These are phyloP conservation scores for Allomyces javanicus DNA, from an alignment of 192 early-diverging fungal species.

Conservation along the genomic window DNA sequence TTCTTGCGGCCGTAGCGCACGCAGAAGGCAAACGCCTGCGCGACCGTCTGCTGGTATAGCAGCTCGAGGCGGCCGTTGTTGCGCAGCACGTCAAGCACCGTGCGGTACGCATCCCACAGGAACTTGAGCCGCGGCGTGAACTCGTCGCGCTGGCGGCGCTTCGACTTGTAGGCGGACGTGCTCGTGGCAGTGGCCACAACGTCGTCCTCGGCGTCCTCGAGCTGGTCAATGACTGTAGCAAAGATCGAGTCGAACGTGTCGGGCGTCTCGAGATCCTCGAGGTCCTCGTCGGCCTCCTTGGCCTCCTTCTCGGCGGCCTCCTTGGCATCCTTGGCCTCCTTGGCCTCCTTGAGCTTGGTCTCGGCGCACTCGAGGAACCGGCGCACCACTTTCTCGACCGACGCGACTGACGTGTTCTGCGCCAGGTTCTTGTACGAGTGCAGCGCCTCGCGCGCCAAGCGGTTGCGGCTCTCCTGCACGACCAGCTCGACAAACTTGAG, in stretches of 20 bases:
- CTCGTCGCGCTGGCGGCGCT: constrained; percentile 57
- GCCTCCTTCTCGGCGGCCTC: constrained; percentile 49
- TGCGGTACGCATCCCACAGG: constrained; percentile 99
- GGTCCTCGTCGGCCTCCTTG: constrained; percentile 53
- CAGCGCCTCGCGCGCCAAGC: constrained; percentile 84
- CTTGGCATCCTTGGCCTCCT: constrained; percentile 76
- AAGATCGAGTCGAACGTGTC: constrained; percentile 96
- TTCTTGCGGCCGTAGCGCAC: constrained; percentile 85
- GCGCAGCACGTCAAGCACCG: constrained; percentile 83
- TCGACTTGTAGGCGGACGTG: not conserved
- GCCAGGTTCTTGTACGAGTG: constrained; percentile 97
- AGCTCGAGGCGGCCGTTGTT: constrained; percentile 90
- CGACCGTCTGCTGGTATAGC: constrained; percentile 78
- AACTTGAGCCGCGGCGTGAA: constrained; percentile 99
- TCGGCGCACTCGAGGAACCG: constrained; percentile 73
- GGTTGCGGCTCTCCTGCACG: constrained; percentile 70
- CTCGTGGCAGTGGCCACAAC: not conserved
- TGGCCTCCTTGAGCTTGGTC: constrained; percentile 70
- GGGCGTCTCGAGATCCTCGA: constrained; percentile 89
- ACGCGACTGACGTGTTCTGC: constrained; percentile 78
- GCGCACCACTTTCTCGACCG: constrained; percentile 72
- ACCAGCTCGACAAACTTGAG: constrained; percentile 80
- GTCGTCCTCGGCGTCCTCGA: constrained; percentile 40
- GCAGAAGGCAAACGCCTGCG: constrained; percentile 93
- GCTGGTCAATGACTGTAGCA: constrained; percentile 79